phyloP scores from a whole-genome alignment of 2,329 filamentous ascomycete genomes.

The Botrytis deweyae region DNA sequence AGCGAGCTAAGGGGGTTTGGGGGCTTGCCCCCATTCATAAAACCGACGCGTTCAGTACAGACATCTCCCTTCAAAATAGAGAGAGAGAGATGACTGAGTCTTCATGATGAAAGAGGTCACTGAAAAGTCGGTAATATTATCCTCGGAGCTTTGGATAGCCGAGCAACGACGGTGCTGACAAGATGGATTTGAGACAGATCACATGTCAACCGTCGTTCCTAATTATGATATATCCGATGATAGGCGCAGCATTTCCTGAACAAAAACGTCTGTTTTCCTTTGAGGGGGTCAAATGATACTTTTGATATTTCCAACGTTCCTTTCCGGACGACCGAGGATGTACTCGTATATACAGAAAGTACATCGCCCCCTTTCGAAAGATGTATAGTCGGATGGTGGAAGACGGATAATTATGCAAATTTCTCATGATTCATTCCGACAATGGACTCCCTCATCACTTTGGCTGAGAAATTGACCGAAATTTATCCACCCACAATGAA shows the following conservation, averaged over 20 bases:
- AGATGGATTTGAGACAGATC: neutral
- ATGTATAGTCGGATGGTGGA: neutral
- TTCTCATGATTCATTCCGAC: neutral
- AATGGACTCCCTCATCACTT: neutral
- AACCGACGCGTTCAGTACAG: neutral
- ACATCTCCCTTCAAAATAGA: neutral
- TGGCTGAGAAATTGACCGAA: neutral
- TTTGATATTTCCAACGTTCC: conserved; percentile 5
- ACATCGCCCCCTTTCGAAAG: neutral
- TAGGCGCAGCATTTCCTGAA: neutral
- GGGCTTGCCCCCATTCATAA: neutral
- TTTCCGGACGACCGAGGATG: conserved; percentile 16
- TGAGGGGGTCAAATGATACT: conserved; percentile 16
- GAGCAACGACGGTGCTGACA: neutral
- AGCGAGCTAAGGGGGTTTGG: neutral
- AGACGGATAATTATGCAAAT: neutral
- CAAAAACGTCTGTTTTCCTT: neutral
- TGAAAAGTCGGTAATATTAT: neutral
- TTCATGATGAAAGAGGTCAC: neutral
- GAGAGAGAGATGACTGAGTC: neutral
- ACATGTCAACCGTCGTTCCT: neutral
- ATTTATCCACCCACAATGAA: neutral
- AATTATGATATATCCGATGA: neutral
- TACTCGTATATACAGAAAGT: neutral
- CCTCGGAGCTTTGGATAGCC: neutral